These are phyloP conservation scores for Spergularia marina DNA, from an alignment of 148 eudicot genomes.

Conservation along the genomic window DNA sequence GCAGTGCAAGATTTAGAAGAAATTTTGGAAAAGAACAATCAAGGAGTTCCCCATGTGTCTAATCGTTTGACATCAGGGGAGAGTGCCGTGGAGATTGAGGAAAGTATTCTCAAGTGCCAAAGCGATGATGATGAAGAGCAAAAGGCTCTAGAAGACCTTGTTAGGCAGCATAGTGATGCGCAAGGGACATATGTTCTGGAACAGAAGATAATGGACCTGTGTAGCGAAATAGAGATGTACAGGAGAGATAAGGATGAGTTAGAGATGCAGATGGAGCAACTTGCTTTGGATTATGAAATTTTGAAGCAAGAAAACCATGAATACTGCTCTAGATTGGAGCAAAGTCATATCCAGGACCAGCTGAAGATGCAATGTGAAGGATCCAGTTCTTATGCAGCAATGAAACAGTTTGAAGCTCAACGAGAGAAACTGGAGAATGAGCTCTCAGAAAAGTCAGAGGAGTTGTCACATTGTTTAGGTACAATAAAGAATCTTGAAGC, in stretches of 20 bases:
- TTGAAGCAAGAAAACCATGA: constrained; percentile 92
- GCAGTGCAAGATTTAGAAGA: constrained; percentile 89
- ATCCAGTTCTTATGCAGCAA: constrained; percentile 48
- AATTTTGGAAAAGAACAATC: constrained; percentile 61
- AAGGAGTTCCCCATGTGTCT: constrained; percentile 36
- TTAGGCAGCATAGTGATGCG: constrained; percentile 62
- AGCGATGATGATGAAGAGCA: constrained; percentile 73
- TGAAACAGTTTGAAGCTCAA: constrained; percentile 30
- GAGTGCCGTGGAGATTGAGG: constrained; percentile 36
- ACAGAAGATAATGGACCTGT: constrained; percentile 69
- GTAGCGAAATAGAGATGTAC: constrained; percentile 70
- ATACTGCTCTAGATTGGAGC: constrained; percentile 62
- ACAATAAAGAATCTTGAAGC: constrained; percentile 32
- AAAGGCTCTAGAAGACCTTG: constrained; percentile 76
- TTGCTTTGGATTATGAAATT: constrained; percentile 90
- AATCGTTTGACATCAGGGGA: constrained; percentile 29
- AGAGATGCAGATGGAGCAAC: constrained; percentile 96
- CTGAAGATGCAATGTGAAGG: constrained; percentile 83
- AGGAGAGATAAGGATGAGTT: constrained; percentile 85
- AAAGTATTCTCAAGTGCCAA: constrained; percentile 35
- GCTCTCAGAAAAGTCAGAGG: constrained; percentile 30
- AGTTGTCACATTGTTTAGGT: constrained; percentile 32
- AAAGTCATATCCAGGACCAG: constrained; percentile 75
- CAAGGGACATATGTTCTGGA: constrained; percentile 63
- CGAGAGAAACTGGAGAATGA: constrained; percentile 37